Conservation (phyloP, 352 stramenopile species). For the Phytophthora cryptogea region DNA sequence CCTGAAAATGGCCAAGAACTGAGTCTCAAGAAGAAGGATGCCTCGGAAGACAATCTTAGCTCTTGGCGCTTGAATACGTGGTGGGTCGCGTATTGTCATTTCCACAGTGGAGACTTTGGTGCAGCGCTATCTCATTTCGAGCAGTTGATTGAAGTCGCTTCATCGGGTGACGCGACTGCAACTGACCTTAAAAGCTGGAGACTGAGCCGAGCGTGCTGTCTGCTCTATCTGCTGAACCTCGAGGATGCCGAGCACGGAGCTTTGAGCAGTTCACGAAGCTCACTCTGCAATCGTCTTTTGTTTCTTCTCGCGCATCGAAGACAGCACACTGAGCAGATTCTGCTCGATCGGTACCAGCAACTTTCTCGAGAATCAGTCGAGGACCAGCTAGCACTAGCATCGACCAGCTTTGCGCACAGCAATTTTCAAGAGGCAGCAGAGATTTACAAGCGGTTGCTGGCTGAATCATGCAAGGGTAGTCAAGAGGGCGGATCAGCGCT, state of each 20-base stretch:
- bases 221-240: slow-evolving; percentile 53
- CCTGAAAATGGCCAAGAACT: slow-evolving; percentile 29
- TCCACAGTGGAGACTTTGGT: slow-evolving; percentile 54
- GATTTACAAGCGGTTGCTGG: slow-evolving; percentile 70
- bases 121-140: slow-evolving; percentile 54
- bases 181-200: slow-evolving; percentile 44
- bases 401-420: slow-evolving; percentile 44
- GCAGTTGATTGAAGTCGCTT: slow-evolving; percentile 40
- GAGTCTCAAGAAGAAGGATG: background rate
- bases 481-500: slow-evolving; percentile 39
- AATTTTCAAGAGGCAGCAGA: slow-evolving; percentile 73
- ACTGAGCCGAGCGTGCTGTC: slow-evolving; percentile 57
- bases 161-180: slow-evolving; percentile 6
- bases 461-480: slow-evolving; percentile 17
- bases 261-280: slow-evolving; percentile 42
- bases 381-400: slow-evolving; percentile 53
- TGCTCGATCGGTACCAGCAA: slow-evolving; percentile 80
- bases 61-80: slow-evolving; percentile 47
- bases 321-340: slow-evolving; percentile 66
- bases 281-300: slow-evolving; percentile 58
- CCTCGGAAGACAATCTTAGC: background rate
- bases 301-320: slow-evolving; percentile 48
- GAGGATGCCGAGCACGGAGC: slow-evolving; percentile 58
- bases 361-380: slow-evolving; percentile 31
- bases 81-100: slow-evolving; percentile 78